Evolutionary conservation across 2,329 filamentous ascomycete species (phyloP), one percentile per base, ranked within the genome.

Genomic region (Apiospora kogelbergensis): DNA sequence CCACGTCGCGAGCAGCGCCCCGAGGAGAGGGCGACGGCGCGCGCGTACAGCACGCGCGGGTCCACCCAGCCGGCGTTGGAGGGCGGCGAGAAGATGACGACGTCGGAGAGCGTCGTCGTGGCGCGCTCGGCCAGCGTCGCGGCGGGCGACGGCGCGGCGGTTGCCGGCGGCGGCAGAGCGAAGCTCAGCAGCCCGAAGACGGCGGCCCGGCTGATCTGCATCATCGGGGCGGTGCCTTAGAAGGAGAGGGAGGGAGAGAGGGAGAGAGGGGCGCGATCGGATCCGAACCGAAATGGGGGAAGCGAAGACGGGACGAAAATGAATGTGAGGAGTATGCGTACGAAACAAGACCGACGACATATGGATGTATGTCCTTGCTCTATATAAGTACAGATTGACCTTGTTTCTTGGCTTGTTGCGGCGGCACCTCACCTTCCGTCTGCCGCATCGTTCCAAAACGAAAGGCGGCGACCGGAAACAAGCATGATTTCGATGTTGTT

Each of bases 1-100:
- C 84, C 85, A 87, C 0, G 86, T 88, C 33, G 83, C 82, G 13
- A 88, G 78, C 15, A 88, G 80, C 15, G 81, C 80, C 84, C 80
- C 69, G 82, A 26, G 17, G 26, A 30, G 13, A 86, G 80, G 74
- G 85, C 78, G 5, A 81, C 77, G 6, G 80, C 80, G n/a, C 84
- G 83, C 10, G 83, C 78, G 67, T 85, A 84, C 7, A 84, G 77
- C 2, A 83, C 81, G 24, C 80, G 77, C 0, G 82, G 82, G 66
- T 81, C 78, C 1, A 78, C 82, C 76, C 81, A 83, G 72, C 73
- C 70, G 44, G 73, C 72, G 64, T 82, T 79, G 33, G 74, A 73
- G 7, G 80, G 78, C 22, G 83, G 82, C 57, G 78, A 78, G 72
- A 80, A 84, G 65, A 84, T 78, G 73, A 80, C 76, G 33, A 78